These are phyloP conservation scores for Gorgonomyces haynaldii DNA, from an alignment of 192 early-diverging fungal genomes.

Conservation along the genomic window DNA sequence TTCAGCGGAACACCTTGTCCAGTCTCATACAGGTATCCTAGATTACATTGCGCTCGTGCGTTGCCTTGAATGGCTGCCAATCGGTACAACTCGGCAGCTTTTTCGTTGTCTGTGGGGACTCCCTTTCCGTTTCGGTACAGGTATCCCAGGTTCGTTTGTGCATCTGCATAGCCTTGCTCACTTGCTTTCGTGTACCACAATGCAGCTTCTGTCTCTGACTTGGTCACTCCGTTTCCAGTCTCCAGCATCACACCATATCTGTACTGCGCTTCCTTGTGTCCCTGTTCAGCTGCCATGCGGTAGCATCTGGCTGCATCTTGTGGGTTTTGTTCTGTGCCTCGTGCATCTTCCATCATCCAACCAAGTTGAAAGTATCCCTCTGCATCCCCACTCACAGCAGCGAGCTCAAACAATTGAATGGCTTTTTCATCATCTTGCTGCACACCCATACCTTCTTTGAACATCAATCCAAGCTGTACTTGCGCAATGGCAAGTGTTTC, in stretches of 20 bases:
- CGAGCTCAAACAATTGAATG: slow-evolving; percentile 5
- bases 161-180: neutral
- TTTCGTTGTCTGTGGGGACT: neutral
- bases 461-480: slow-evolving; percentile 10
- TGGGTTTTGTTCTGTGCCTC: neutral
- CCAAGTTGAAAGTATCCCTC: neutral
- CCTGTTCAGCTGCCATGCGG: neutral
- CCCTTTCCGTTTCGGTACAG: slow-evolving; percentile 2
- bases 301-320: neutral
- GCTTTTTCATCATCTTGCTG: slow-evolving; percentile 10
- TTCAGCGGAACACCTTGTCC: slow-evolving; percentile 46
- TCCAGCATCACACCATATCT: neutral
- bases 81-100: neutral
- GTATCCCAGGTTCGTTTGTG: slow-evolving; percentile 6
- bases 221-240: neutral
- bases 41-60: slow-evolving; percentile 37
- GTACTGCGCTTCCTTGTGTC: neutral
- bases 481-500: slow-evolving; percentile 7
- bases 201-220: neutral
- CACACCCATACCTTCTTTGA: slow-evolving; percentile 18
- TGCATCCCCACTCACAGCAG: slow-evolving; percentile 7
- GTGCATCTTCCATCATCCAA: neutral
- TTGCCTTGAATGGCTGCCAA: neutral
- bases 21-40: slow-evolving; percentile 56
- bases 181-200: slow-evolving; percentile 1